Base-by-base conservation (phyloP, 495 filamentous ascomycete species). In the Hypoxylon cercidicola region DNA sequence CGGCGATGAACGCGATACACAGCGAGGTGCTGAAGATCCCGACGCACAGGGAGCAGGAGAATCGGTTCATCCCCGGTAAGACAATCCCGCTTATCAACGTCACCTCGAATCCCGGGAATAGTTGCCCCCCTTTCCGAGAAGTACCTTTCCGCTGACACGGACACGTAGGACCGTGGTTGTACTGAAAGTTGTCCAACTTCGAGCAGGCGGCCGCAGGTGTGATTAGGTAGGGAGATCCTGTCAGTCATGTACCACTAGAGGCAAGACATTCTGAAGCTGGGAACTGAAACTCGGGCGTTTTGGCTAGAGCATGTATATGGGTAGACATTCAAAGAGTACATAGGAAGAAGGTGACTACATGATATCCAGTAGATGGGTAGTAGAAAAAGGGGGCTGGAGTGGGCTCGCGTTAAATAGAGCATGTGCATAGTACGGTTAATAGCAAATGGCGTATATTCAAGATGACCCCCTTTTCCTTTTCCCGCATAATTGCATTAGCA, bases 11-110 rank as follows among this genome's bases (percentile, higher is more conserved):
- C 53, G 73, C 73, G 9, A 74, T 79, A 35, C 77, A 79, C 34
- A 64, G 68, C 43, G 70, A 79, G n/a, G 77, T 79, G 10, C 68
- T 79, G 21, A 73, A 75, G 45, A 79, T 79, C 18, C 75, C 77
- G 47, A 72, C 72, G 4, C 69, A 64, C 8, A 52, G 59, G 52
- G 69, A 72, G 18, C 69, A 73, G 46, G 72, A 75, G 51, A 73
- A 72, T 47, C 62, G 59, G 19, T 75, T 75, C 45, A 65, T 71
- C 32, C 68, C 64, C 52, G 65, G 72, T 72, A 72, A 66, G 70
- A 62, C 49, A 40, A 35, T 4, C n/a, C 37, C 34, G 16, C 13
- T n/a, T 12, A 4, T 7, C 20, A 3, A 39, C 28, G 15, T 13
- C 28, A n/a, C 3, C 25, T 7, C 7, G 3, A 3, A 19, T 12